Evolutionary conservation across 768 basidiomycete species (phyloP).

Genomic region (Hypholoma fasciculare): DNA sequence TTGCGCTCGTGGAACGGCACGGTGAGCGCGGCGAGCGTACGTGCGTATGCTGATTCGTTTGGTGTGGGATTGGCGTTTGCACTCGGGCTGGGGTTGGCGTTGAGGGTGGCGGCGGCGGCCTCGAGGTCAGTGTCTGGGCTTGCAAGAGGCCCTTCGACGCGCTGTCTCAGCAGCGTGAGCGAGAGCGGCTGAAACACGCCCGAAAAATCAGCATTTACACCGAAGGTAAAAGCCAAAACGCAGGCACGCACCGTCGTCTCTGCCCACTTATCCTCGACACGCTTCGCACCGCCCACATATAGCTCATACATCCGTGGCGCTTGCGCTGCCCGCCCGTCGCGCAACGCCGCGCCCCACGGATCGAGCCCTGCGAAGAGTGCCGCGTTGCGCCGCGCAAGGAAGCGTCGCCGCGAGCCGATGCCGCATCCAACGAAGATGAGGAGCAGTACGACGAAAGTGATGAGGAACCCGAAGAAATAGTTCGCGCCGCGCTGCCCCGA

Average conservation of each 20-base stretch:
- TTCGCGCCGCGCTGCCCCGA: constrained; percentile 32
- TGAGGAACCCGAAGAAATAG: constrained; percentile 55
- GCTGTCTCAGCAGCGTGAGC: constrained; percentile 12
- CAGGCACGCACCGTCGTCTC: constrained; percentile 20
- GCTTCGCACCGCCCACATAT: neutral
- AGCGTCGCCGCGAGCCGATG: constrained; percentile 44
- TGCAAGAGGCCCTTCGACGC: neutral
- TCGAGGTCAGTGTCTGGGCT: neutral
- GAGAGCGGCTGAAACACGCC: constrained; percentile 22
- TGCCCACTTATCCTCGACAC: constrained; percentile 14
- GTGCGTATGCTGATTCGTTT: neutral
- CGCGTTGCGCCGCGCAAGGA: constrained; percentile 25
- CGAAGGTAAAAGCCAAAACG: neutral
- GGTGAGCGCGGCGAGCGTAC: neutral
- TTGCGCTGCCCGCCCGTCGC: constrained; percentile 2
- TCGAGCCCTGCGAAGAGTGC: constrained; percentile 13
- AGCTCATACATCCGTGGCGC: constrained; percentile 15
- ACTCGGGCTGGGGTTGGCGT: neutral
- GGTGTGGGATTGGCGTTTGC: neutral
- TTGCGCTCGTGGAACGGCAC: constrained; percentile 9
- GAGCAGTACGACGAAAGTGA: constrained; percentile 47
- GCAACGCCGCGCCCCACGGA: constrained; percentile 13
- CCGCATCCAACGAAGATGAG: constrained; percentile 54
- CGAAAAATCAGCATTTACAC: neutral
- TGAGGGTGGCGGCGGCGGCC: neutral